These are phyloP conservation scores for Holtermannia corniformis DNA, from an alignment of 768 basidiomycete species.

Conservation along the genomic window DNA sequence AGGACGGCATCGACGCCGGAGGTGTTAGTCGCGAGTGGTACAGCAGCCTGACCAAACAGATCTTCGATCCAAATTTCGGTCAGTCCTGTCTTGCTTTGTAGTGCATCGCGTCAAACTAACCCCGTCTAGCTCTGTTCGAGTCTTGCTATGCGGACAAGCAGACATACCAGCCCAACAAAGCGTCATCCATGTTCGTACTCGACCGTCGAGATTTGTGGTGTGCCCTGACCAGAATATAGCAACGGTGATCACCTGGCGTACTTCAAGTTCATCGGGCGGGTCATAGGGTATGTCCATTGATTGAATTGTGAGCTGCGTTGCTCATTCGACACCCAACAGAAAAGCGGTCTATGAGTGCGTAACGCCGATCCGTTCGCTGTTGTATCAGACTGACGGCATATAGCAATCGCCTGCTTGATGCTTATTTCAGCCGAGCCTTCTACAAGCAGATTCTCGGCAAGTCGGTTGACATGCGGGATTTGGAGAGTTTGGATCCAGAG, in stretches of 20 bases:
- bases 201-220: neutral
- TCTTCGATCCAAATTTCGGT: constrained; percentile 93
- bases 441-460: constrained; percentile 92
- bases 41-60: constrained; percentile 92
- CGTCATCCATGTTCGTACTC: constrained; percentile 20
- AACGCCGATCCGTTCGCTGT: neutral
- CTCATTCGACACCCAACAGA: constrained; percentile 40
- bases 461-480: constrained; percentile 87
- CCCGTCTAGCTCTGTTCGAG: constrained; percentile 69
- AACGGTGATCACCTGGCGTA: constrained; percentile 93
- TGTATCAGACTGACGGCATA: constrained; percentile 7
- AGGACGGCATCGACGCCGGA: constrained; percentile 97
- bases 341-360: constrained; percentile 82
- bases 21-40: constrained; percentile 98
- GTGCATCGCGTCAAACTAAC: neutral
- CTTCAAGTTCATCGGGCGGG: constrained; percentile 97
- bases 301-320: neutral
- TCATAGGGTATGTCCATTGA: constrained; percentile 52
- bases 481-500: constrained; percentile 96
- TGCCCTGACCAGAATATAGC: constrained; percentile 78
- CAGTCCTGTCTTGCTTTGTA: constrained; percentile 2
- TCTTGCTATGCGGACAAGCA: constrained; percentile 90
- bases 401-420: constrained; percentile 78
- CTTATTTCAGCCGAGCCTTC: constrained; percentile 92
- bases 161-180: constrained; percentile 74